Percentiles rank a stretch among this genome's conserved stretches.
Evolutionary conservation across 2,329 filamentous ascomycete species (phyloP).

Genomic region (Ceratocystis huliohia): DNA sequence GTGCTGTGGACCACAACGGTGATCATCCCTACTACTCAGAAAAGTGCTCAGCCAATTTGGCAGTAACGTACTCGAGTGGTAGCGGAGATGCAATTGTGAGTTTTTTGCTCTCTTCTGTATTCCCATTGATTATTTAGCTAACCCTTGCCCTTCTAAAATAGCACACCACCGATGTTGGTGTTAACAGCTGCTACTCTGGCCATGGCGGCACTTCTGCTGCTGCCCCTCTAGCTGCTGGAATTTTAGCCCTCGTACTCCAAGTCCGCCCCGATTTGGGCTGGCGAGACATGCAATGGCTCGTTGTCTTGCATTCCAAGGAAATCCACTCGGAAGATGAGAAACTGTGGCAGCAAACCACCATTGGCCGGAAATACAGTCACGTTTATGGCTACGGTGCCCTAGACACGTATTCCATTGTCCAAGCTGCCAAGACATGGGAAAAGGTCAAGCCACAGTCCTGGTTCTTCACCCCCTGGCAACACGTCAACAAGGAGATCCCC

Average conservation of each 20-base stretch:
- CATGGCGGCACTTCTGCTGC: constrained; percentile 95
- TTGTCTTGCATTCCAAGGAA: constrained; percentile 70
- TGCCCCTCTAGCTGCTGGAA: constrained; percentile 80
- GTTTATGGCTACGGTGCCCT: constrained; percentile 94
- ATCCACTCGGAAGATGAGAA: constrained; percentile 53
- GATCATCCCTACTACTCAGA: constrained; percentile 94
- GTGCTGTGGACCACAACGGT: constrained; percentile 77
- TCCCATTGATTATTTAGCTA: background rate
- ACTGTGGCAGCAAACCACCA: constrained; percentile 69
- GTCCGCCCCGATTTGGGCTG: constrained; percentile 77
- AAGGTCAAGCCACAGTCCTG: constrained; percentile 91
- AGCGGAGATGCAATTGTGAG: constrained; percentile 67
- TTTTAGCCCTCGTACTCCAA: constrained; percentile 77
- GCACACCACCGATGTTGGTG: constrained; percentile 90
- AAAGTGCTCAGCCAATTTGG: constrained; percentile 84
- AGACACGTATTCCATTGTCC: constrained; percentile 73
- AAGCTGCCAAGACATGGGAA: constrained; percentile 73
- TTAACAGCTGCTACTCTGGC: constrained; percentile 61
- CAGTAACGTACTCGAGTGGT: constrained; percentile 94
- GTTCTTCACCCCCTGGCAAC: constrained; percentile 87
- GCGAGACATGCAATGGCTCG: constrained; percentile 89
- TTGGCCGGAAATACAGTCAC: constrained; percentile 82
- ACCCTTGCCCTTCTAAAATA: constrained; percentile 25
- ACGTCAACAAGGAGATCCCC: constrained; percentile 74
- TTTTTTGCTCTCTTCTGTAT: constrained; percentile 19